Base-by-base conservation (phyloP, 306 rosid species). In the Hippophae rhamnoides region DNA sequence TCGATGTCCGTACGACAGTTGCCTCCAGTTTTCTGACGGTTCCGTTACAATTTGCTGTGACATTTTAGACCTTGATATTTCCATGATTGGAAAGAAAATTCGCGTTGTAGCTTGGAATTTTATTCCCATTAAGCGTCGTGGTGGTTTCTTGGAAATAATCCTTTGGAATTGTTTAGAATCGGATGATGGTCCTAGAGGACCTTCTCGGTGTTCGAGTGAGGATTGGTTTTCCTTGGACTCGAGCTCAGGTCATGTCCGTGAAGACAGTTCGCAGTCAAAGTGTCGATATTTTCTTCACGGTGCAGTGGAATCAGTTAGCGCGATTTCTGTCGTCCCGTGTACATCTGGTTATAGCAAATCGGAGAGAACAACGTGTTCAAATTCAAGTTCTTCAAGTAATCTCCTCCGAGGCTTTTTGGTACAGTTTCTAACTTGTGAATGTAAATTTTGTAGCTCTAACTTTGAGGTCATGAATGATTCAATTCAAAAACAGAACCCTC, bases 21-120 rank as follows among this genome's bases (percentile, higher is more conserved):
- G 98, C 82, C 65, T 92, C 76, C 85, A 69, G 58, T 87, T 92
- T 78, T 74, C 89, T 13, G 95, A 92, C 61, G 72, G 61, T 41
- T 79, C 86, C 25, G 78, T 74, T 63, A 60, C 84, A 0, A 49
- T 87, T 52, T 92, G 98, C 73, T 92, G 98, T 60, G 96, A 92
- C 69, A 43, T 92, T 64, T 83, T 92, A 53, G 71, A 69, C 51
- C 74, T 83, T 41, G 78, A 76, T 27, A 46, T 74, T 6, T 43
- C 52, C 43, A 76, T 78, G 6, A 46, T 87, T 0, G 80, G 80
- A 5, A 74, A 56, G 58, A 66, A 71, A 58, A 81, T 87, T 63
- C 74, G 63, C 8, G 81, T 79, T 31, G 72, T 77, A 7, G 76
- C 89, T 41, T 92, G 95, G 87, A 92, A 92, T 69, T 87, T 92